Conservation (phyloP, 306 rosid genomes). For the Lupinus albus region DNA sequence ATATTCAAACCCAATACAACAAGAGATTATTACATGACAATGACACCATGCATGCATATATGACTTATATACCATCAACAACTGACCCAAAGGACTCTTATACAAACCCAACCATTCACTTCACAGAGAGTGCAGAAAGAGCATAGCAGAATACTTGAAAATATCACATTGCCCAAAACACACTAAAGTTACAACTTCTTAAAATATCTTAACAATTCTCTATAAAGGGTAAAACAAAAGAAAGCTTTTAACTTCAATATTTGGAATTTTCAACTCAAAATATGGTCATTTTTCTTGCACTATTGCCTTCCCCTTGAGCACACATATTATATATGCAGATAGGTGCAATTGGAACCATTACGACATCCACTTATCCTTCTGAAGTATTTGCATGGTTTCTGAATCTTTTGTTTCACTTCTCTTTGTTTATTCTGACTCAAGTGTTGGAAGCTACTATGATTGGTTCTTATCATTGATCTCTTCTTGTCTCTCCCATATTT, state of each 20-base stretch:
- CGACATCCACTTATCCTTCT: constrained; percentile 69
- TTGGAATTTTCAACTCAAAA: constrained; percentile 38
- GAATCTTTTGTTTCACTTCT: constrained; percentile 50
- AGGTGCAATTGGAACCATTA: constrained; percentile 64
- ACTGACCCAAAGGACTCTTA: too few relatives aligned
- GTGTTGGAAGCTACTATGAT: constrained; percentile 45
- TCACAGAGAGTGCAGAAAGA: neutral
- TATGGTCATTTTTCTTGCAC: constrained; percentile 70
- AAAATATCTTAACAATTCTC: constrained; percentile 5
- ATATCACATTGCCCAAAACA: neutral
- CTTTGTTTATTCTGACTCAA: constrained; percentile 49
- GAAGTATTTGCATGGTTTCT: constrained; percentile 66
- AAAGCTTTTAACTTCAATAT: neutral
- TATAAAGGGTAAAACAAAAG: constrained; percentile 17
- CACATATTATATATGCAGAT: constrained; percentile 56
- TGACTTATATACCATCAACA: too few relatives aligned
- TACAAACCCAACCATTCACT: neutral
- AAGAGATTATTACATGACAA: too few relatives aligned
- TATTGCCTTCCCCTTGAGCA: constrained; percentile 39
- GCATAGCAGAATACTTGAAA: constrained; percentile 21
- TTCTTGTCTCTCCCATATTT: constrained; percentile 61
- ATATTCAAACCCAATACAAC: too few relatives aligned
- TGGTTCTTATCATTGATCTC: constrained; percentile 52
- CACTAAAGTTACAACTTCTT: neutral
- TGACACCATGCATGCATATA: too few relatives aligned